Conservation (phyloP, 257 asterid species). For the Solanum phureja region DNA sequence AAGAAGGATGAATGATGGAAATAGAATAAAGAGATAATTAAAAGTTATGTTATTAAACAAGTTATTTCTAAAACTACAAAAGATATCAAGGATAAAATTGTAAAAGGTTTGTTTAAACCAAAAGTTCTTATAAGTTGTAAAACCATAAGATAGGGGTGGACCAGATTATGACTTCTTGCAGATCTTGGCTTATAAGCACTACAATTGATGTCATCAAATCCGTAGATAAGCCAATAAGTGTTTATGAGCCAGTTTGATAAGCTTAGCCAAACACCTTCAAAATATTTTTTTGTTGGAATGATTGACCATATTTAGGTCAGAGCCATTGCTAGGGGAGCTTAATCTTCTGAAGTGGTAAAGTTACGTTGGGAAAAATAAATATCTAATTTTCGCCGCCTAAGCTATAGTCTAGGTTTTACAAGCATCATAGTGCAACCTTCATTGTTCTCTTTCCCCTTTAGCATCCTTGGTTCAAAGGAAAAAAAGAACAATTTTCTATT, state of each 20-base stretch:
- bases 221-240: not conserved
- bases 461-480: not conserved
- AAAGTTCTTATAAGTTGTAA: not conserved
- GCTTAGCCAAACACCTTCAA: not conserved
- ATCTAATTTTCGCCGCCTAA: not conserved
- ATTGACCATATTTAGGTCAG: not conserved
- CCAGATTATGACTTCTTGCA: not conserved
- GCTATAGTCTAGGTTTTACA: not conserved
- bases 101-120: not conserved
- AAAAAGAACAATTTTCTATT: not conserved
- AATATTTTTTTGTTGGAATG: not conserved
- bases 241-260: not conserved
- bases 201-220: not conserved
- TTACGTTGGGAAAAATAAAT: not conserved
- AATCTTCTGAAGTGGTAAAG: not conserved
- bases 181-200: not conserved
- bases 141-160: not conserved
- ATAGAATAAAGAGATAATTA: not conserved
- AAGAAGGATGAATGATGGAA: not conserved
- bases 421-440: not conserved
- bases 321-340: not conserved
- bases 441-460: not conserved
- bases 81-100: not conserved
- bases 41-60: not conserved
- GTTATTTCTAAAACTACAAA: not conserved